Evolutionary conservation across 768 basidiomycete species (phyloP), one percentile per base, ranked within the genome.

Genomic region (Mycena leptocephala): DNA sequence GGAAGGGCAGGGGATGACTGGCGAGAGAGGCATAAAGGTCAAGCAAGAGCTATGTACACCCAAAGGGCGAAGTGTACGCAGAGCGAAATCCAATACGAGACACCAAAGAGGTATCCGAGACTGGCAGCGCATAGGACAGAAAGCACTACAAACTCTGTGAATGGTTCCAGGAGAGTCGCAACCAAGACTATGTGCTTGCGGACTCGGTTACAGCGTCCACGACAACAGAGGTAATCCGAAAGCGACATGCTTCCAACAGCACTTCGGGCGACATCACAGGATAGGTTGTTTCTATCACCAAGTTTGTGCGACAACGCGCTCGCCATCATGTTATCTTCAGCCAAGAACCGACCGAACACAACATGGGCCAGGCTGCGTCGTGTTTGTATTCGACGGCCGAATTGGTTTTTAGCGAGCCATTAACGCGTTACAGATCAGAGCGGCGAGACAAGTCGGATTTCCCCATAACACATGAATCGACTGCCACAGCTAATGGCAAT

Each of bases 281-380:
- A 97, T 74, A 99, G 89, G 72, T 96, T 94, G 82, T 99, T 98
- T 58, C 95, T 90, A 43, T 96, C 87, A 39, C 92, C 93, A 3
- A 99, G 89, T 83, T 99, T 96, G 82, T 99, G 96, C 98, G 97
- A 99, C 18, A 99, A 86, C 2, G 96, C 92, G 59, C 92, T 88
- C 20, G 93, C 98, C 71, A 99, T 98, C 96, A 96, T 98, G 86
- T 99, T 99, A 86, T 99, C 98, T 85, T 99, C 98, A 0, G 98
- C 98, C 51, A 99, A 90, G 85, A 94, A 99, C 16, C 94, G 92
- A 0, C 94, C 94, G 77, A 98, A 99, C 0, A 92, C 94, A 10
- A 58, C 84, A 82, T 81, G 81, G 82, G 72, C 78, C 72, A 39
- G 78, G 70, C 67, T 82, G 86, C 80, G 63, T 82, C 67, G 48